A percentile compares a stretch with the other conserved stretches of the same genome.
phyloP scores from a whole-genome alignment of 306 rosid species.

The Corylus americana region DNA sequence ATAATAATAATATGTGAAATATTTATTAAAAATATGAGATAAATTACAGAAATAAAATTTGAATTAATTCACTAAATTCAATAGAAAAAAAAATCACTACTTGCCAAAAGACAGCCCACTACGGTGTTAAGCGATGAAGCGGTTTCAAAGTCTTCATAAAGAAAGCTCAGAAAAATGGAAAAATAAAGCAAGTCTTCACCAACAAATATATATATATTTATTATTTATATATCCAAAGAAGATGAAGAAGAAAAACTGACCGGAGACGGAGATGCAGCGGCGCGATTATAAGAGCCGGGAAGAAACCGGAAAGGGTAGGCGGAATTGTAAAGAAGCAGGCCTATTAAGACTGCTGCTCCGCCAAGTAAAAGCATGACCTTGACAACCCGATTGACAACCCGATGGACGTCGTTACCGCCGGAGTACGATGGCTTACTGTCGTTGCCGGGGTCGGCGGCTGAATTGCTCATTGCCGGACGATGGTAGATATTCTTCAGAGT shows the following conservation, averaged over 20 bases:
- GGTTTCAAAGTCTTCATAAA: too few species aligned
- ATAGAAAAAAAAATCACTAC: too few species aligned
- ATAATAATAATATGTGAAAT: too few species aligned
- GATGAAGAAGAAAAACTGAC: neutral
- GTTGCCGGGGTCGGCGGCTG: neutral
- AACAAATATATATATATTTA: too few species aligned
- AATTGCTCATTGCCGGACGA: conserved; percentile 33
- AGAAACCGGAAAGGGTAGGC: conserved; percentile 40
- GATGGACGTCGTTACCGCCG: conserved; percentile 9
- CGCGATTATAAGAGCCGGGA: conserved; percentile 25
- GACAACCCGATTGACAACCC: conserved; percentile 16
- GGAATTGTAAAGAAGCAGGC: conserved; percentile 32
- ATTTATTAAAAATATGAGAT: too few species aligned
- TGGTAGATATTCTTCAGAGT: neutral
- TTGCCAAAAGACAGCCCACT: too few species aligned
- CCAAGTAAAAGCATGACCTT: conserved; percentile 20
- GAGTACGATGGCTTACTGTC: conserved; percentile 15
- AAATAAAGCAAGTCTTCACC: too few species aligned
- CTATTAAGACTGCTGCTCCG: conserved; percentile 30
- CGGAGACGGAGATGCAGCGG: conserved; percentile 17
- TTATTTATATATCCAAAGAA: neutral
- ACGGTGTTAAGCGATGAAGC: too few species aligned
- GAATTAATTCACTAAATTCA: too few species aligned
- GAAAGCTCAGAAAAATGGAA: too few species aligned
- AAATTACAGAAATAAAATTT: too few species aligned